Base-by-base conservation (phyloP, 495 filamentous ascomycete genomes). In the Neurospora tetrasperma region DNA sequence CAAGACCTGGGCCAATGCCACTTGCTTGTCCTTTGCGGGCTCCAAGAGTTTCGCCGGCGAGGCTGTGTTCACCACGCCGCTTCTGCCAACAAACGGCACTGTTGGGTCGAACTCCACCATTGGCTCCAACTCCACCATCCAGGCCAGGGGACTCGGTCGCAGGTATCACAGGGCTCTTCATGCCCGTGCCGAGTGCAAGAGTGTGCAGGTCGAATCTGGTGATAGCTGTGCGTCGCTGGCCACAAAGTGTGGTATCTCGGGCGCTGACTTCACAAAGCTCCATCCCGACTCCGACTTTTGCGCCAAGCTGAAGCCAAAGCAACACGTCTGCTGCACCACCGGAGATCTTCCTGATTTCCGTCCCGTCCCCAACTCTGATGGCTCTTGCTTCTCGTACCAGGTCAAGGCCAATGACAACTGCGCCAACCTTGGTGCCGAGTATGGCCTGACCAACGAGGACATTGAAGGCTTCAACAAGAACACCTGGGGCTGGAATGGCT, bases 401-500 rank as follows among this genome's bases (percentile, higher is more conserved):
- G 80, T 83, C 18, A 16, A 75, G 20, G 10, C 70, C 0, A 76
- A 75, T 3, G 86, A 88, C 54, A 74, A 44, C n/a, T 85, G 83
- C 75, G 7, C 16, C 11, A 42, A n/a, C n/a, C 71, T 85, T 1
- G 80, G 73, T 9, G 78, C 75, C 2, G 72, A 72, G 3, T 66
- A 80, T 74, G 71, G 75, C n/a, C 20, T 88, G 4, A 80, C 82
- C 10, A 71, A 71, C 10, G 77, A 72, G 5, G 71, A 84, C 0
- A 71, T 88, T 7, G 79, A 83, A 7, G 46, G 35, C 0, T 83
- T 73, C 70, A 88, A 88, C 78, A 80, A 79, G 31, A 73, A 81
- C 2, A 86, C 84, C 12, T 88, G 85, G 85, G 86, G 80, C 42
- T 88, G 85, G 85, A 75, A 69, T 20, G 84, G 83, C 44, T 89